phyloP scores from a whole-genome alignment of 169 alveolate genomes.

The Amoebophrya sp. region DNA sequence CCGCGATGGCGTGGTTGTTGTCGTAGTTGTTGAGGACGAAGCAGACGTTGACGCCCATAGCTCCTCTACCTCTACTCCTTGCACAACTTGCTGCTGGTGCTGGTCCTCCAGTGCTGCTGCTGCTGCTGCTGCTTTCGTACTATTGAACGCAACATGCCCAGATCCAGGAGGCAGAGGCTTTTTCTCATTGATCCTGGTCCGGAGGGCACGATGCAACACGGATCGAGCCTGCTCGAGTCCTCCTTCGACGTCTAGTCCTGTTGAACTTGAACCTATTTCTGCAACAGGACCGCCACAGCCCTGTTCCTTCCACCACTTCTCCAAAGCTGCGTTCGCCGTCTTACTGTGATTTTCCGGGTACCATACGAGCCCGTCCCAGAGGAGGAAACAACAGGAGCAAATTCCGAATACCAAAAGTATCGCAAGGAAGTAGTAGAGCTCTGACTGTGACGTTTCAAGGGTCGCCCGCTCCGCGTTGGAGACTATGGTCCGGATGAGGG shows the following conservation, averaged over 20 bases:
- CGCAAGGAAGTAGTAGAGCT: background rate
- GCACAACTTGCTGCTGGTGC: too few species aligned
- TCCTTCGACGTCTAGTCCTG: background rate
- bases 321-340: background rate
- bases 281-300: background rate
- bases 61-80: too few species aligned
- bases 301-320: background rate
- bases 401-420: background rate
- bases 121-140: background rate
- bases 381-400: background rate
- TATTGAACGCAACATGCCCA: too few species aligned
- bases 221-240: background rate
- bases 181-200: too few species aligned
- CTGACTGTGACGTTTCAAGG: background rate
- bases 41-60: too few species aligned
- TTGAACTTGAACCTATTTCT: background rate
- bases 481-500: background rate
- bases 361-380: background rate
- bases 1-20: too few species aligned
- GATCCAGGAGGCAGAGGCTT: too few species aligned
- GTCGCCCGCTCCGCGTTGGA: slow-evolving; percentile 24
- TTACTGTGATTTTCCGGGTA: background rate
- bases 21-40: too few species aligned
- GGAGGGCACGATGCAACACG: background rate
- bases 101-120: too few species aligned